These are phyloP conservation scores for Viola odorata DNA, from an alignment of 345 rosid genomes.

Conservation along the genomic window DNA sequence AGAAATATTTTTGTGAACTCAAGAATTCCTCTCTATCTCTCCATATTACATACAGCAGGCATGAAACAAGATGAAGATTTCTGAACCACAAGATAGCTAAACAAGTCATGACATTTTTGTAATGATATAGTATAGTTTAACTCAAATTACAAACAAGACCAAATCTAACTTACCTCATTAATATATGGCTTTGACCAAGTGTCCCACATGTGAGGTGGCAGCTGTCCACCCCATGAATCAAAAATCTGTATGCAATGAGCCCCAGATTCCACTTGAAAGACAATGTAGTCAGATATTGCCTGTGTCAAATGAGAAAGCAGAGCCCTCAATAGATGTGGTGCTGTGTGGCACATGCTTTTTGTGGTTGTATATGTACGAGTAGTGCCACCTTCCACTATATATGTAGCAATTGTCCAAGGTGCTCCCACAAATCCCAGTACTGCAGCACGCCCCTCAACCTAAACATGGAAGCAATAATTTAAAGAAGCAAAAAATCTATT, in stretches of 20 bases:
- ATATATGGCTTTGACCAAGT: conserved; percentile 84
- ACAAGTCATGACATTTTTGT: no score
- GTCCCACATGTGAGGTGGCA: conserved; percentile 89
- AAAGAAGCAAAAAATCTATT: not conserved
- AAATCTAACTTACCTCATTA: conserved; percentile 46
- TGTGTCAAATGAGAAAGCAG: conserved; percentile 74
- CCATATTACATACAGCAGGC: no score
- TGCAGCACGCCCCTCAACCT: conserved; percentile 78
- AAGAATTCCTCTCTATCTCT: no score
- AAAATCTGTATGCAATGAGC: conserved; percentile 94
- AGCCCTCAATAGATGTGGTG: conserved; percentile 61
- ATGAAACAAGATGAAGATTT: no score
- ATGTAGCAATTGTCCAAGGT: conserved; percentile 94
- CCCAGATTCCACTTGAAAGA: conserved; percentile 85
- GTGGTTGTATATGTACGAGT: conserved; percentile 74
- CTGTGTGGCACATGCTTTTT: conserved; percentile 87
- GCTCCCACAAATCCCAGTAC: conserved; percentile 90
- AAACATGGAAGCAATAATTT: conserved; percentile 11
- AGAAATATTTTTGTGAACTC: no score
- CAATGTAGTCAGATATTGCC: conserved; percentile 67
- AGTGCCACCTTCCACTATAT: conserved; percentile 85
- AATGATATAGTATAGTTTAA: no score
- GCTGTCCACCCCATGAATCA: conserved; percentile 98
- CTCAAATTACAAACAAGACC: no score
- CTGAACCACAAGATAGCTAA: no score